Conservation (phyloP, 805 yeast genomes). For the Barnettozyma populi region DNA sequence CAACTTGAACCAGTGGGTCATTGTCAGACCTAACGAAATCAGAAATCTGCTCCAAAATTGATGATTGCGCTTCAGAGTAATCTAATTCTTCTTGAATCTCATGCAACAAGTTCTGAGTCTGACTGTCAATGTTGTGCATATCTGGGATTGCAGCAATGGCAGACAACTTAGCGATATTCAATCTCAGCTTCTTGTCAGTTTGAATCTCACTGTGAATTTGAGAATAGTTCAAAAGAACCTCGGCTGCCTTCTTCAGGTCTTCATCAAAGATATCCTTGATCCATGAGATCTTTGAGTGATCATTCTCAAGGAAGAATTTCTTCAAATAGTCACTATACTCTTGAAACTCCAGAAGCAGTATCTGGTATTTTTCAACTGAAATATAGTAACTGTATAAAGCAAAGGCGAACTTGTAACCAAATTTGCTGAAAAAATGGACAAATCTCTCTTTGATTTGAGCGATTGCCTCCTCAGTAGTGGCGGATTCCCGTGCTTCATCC, state of each 20-base stretch:
- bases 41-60: conserved; percentile 27
- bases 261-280: conserved; percentile 53
- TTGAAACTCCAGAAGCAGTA: conserved; percentile 52
- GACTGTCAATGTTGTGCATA: conserved; percentile 8
- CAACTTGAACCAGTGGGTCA: conserved; percentile 20
- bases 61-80: conserved; percentile 44
- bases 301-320: conserved; percentile 44
- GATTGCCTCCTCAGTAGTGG: conserved; percentile 16
- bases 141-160: conserved; percentile 37
- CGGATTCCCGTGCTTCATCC: conserved; percentile 36
- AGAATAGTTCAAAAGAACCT: conserved; percentile 38
- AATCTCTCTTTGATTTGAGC: conserved; percentile 28
- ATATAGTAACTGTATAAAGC: conserved; percentile 57
- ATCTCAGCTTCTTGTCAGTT: conserved; percentile 46
- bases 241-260: conserved; percentile 46
- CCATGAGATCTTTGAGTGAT: conserved; percentile 63
- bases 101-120: conserved; percentile 25
- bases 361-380: conserved; percentile 43
- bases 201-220: conserved; percentile 37
- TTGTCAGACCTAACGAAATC: conserved; percentile 20
- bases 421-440: conserved; percentile 49
- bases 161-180: conserved; percentile 69
- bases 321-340: conserved; percentile 44
- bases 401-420: conserved; percentile 64
- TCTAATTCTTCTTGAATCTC: conserved; percentile 48